Evolutionary conservation across 1,139 yeast genomes (phyloP).

Genomic region (Suhomyces wounanorum): DNA sequence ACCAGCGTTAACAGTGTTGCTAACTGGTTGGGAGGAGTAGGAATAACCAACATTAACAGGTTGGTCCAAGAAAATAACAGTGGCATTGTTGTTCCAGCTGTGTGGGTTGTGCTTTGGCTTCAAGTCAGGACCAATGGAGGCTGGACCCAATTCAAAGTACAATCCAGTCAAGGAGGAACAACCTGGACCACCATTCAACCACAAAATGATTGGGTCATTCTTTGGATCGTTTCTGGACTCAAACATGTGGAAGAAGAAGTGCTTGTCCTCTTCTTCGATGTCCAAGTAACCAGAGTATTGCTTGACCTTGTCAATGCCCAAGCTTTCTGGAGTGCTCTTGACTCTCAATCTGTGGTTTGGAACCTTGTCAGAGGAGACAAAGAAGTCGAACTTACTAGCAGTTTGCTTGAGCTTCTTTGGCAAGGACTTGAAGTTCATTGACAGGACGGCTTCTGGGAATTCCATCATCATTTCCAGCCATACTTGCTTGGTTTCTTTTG

Average conservation of each 20-base stretch:
- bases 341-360: conserved; percentile 64
- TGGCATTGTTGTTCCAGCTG: conserved; percentile 88
- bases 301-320: conserved; percentile 76
- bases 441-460: conserved; percentile 54
- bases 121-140: conserved; percentile 65
- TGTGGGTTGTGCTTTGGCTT: conserved; percentile 75
- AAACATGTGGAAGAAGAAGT: conserved; percentile 80
- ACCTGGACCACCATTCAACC: conserved; percentile 94
- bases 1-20: conserved; percentile 86
- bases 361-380: conserved; percentile 45
- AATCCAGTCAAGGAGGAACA: conserved; percentile 90
- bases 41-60: conserved; percentile 95
- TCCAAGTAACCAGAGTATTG: conserved; percentile 90
- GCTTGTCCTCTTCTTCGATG: conserved; percentile 68
- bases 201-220: conserved; percentile 80
- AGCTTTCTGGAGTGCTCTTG: conserved; percentile 49
- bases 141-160: conserved; percentile 88
- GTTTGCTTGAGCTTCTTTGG: conserved; percentile 48
- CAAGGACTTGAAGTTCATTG: conserved; percentile 49
- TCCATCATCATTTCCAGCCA: conserved; percentile 64
- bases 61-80: conserved; percentile 90
- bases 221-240: conserved; percentile 88
- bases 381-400: conserved; percentile 53
- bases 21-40: conserved; percentile 62
- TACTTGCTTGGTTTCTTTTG: conserved; percentile 49